A percentile compares a stretch with the other conserved stretches of the same genome.
Evolutionary conservation across 164 flowering plant species (phyloP).

Genomic region (Litsea cubeba): DNA sequence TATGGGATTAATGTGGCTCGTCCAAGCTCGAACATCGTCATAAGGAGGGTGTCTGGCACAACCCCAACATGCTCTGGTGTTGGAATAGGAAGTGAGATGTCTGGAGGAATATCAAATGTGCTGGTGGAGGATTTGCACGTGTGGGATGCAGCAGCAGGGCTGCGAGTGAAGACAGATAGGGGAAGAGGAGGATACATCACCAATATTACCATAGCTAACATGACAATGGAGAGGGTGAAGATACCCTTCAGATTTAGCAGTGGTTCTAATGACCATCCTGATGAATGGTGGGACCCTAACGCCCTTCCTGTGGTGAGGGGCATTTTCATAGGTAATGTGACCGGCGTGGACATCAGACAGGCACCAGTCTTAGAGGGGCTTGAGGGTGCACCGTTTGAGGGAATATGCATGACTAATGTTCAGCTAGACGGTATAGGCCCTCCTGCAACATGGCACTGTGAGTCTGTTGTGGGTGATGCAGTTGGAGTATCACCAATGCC

Average conservation of each 20-base stretch:
- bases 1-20: conserved; percentile 80
- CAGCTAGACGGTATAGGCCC: conserved; percentile 46
- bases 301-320: conserved; percentile 77
- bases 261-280: conserved; percentile 93
- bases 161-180: conserved; percentile 75
- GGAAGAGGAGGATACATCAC: conserved; percentile 90
- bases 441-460: conserved; percentile 68
- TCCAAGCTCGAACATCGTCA: conserved; percentile 76
- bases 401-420: conserved; percentile 67
- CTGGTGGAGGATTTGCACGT: conserved; percentile 60
- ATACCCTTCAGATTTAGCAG: conserved; percentile 84
- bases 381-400: conserved; percentile 60
- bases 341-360: conserved; percentile 51
- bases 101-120: conserved; percentile 80
- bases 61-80: conserved; percentile 98
- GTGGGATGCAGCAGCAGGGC: conserved; percentile 88
- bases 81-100: conserved; percentile 99
- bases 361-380: conserved; percentile 71
- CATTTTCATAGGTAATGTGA: conserved; percentile 53
- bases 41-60: conserved; percentile 85
- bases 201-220: conserved; percentile 61
- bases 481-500: conserved; percentile 52
- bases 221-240: conserved; percentile 75
- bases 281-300: conserved; percentile 33
- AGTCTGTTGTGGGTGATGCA: conserved; percentile 58